phyloP scores from a whole-genome alignment of 1,284 basidiomycete species.

The Termitomyces sp. region DNA sequence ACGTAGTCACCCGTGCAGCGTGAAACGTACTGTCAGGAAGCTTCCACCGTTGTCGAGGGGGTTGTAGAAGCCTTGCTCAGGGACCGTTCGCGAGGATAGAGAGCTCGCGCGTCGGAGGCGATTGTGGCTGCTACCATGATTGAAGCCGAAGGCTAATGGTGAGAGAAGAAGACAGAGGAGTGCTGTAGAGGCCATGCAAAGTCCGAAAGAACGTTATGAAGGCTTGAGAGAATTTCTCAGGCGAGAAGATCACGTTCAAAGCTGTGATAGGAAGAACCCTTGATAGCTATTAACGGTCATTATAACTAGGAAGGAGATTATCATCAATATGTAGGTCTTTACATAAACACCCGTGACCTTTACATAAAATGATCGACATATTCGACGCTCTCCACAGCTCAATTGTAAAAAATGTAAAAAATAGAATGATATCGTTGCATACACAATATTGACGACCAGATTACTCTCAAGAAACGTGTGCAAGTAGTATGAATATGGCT shows the following conservation, averaged over 20 bases:
- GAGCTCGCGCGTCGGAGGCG: slow-evolving; percentile 16
- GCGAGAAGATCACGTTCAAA: not conserved
- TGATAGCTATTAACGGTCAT: not conserved
- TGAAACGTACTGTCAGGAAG: slow-evolving; percentile 36
- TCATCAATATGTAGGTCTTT: not conserved
- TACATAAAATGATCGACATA: not conserved
- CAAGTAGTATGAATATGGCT: not conserved
- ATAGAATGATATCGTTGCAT: not conserved
- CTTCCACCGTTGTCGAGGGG: slow-evolving; percentile 34
- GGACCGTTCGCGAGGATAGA: slow-evolving; percentile 27
- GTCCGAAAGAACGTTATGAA: not conserved
- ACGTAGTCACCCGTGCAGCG: too few relatives aligned
- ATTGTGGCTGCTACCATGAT: slow-evolving; percentile 8
- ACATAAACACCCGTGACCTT: slow-evolving; percentile 2
- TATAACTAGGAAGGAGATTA: slow-evolving; percentile 2
- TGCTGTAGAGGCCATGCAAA: slow-evolving; percentile 16
- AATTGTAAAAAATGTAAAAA: not conserved
- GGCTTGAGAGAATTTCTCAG: not conserved
- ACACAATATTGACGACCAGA: not conserved
- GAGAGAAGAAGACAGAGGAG: slow-evolving; percentile 20
- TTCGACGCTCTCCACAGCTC: not conserved
- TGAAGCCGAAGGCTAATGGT: slow-evolving; percentile 16
- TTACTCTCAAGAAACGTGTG: not conserved
- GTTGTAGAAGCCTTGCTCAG: slow-evolving; percentile 33
- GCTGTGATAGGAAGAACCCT: not conserved